Evolutionary conservation across 2,329 filamentous ascomycete species (phyloP), one percentile per base, ranked within the genome.

Genomic region (Exophiala oligosperma): DNA sequence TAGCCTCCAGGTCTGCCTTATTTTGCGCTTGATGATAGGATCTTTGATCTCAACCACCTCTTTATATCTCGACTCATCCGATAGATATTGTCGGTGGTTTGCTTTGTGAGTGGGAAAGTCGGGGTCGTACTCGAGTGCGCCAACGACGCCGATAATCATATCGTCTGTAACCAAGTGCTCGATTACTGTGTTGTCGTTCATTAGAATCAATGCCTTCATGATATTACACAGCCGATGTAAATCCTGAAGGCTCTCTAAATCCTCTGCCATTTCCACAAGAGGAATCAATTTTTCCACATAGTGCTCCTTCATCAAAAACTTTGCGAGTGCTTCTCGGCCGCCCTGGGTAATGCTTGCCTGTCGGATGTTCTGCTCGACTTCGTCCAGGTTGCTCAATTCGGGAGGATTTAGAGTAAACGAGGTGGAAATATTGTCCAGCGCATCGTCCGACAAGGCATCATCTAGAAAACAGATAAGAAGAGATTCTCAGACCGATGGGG

Each of bases 31-130:
- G 63, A 97, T 90, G 52, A 83, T 77, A 4, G 87, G 82, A 67
- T 97, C 91, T 67, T 92, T 88, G 66, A 99, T 97, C 54, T 85
- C 88, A 17, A 99, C 92, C 11, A 99, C 94, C 78, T 99, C 93
- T 74, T 96, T 97, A 74, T 92, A 99, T 66, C 92, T 88, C 21
- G 91, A 91, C 68, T 92, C 86, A 71, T 94, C 91, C 61, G 88
- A 86, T 54, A 99, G 81, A 81, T 95, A 99, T 70, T 94, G 91
- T 58, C 94, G 86, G 72, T 99, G 94, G 70, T 97, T 97, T 24
- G 94, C 93, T 73, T 97, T 97, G 80, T 97, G 94, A 59, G 89
- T 92, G 5, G 94, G 94, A 68, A 97, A 99, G 74, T 99, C 94
- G 0, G 94, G 93, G 69, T 99, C 94, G 76, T 97, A 99, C 79